phyloP scores from a whole-genome alignment of 257 asterid genomes.

The Primulina huaijiensis region DNA sequence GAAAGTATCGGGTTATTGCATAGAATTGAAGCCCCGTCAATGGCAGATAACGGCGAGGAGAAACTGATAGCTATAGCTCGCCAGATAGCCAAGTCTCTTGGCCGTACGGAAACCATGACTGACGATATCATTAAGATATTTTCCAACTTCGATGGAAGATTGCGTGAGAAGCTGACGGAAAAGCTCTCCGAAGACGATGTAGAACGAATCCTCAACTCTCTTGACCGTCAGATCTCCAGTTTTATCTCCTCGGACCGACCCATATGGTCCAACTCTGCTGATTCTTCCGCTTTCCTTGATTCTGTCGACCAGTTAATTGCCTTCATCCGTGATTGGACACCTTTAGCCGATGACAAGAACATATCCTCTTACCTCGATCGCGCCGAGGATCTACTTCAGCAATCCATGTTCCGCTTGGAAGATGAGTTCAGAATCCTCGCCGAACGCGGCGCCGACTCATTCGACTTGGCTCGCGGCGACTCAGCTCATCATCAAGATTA shows the following conservation, averaged over 20 bases:
- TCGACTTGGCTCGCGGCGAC: conserved; percentile 45
- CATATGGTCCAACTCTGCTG: conserved; percentile 67
- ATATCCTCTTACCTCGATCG: conserved; percentile 74
- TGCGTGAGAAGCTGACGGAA: conserved; percentile 76
- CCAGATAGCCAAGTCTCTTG: conserved; percentile 91
- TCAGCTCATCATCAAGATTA: conserved; percentile 35
- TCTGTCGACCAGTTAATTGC: conserved; percentile 59
- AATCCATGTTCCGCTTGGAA: conserved; percentile 82
- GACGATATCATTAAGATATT: conserved; percentile 88
- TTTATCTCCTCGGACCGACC: conserved; percentile 47
- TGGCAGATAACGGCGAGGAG: conserved; percentile 78
- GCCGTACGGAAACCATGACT: conserved; percentile 83
- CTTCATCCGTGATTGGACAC: conserved; percentile 64
- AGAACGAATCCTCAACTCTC: conserved; percentile 61
- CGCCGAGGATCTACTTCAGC: conserved; percentile 87
- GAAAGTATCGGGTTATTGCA: no score
- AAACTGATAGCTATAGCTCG: conserved; percentile 65
- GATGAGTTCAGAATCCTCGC: conserved; percentile 74
- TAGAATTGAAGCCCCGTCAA: conserved; percentile 24
- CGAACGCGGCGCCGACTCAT: conserved; percentile 68
- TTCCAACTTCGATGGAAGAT: conserved; percentile 83
- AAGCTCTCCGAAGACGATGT: conserved; percentile 58
- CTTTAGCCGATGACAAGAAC: conserved; percentile 60
- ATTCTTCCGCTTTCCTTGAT: conserved; percentile 54
- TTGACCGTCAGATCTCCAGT: conserved; percentile 77